Base-by-base conservation (phyloP, 169 alveolate genomes). In the Plasmodium ovale region DNA sequence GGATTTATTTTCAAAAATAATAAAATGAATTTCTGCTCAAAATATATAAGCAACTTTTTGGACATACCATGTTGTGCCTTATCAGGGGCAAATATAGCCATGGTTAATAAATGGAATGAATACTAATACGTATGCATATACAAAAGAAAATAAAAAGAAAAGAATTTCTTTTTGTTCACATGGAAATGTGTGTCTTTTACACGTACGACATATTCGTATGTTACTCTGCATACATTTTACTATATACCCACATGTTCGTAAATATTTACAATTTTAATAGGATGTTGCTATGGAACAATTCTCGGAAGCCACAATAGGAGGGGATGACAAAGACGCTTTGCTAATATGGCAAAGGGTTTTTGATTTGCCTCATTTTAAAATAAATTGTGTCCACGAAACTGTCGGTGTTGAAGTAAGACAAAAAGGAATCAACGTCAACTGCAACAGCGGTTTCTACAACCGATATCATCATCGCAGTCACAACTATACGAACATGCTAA, bases 231-330 rank as follows among this genome's bases (percentile, higher is more conserved):
- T 51, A 21, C 37, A 3, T 68, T 4, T 9, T 10, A 12, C n/a
- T n/a, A n/a, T n/a, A n/a, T n/a, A n/a, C n/a, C n/a, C n/a, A n/a
- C n/a, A n/a, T n/a, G n/a, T n/a, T n/a, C n/a, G n/a, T n/a, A n/a
- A n/a, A n/a, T n/a, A n/a, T n/a, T n/a, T n/a, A n/a, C n/a, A n/a
- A n/a, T 16, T 59, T 27, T 47, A 1, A 65, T 56, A 68, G 70
- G 97, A 96, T 58, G 97, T 97, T 21, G 99, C 99, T 19, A 95
- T 88, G 59, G 98, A 96, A 53, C 93, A 95, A 79, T 97, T 97
- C 89, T 95, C 98, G 51, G 99, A 97, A 89, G 98, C 99, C 33
- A 97, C 99, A 21, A 92, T 97, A 58, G 99, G 98, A 31, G 96
- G 95, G 82, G 71, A 94, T 58, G 95, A 90, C 25, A 94, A 89